Evolutionary conservation across 1,139 yeast species (phyloP).

Genomic region (Hanseniaspora sp.): DNA sequence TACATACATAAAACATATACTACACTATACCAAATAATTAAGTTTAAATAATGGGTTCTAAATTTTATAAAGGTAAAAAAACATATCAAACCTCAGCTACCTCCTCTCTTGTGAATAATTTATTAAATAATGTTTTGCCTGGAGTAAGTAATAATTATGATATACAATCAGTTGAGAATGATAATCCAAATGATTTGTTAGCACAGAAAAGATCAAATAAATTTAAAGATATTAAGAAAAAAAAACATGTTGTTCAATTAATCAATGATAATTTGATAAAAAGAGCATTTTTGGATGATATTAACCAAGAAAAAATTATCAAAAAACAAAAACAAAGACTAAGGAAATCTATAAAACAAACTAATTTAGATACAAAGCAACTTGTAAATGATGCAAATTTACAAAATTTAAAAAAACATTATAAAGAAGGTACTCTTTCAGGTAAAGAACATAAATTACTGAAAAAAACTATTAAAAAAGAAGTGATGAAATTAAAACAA

Average conservation of each 20-base stretch:
- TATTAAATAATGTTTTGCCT: constrained; percentile 37
- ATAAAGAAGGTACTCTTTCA: constrained; percentile 32
- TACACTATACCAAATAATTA: not conserved
- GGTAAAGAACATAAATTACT: constrained; percentile 41
- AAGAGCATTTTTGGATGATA: constrained; percentile 29
- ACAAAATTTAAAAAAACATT: constrained; percentile 39
- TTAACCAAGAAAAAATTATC: constrained; percentile 31
- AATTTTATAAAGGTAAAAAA: not conserved
- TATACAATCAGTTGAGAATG: constrained; percentile 19
- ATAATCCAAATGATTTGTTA: constrained; percentile 6
- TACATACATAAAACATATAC: too few relatives aligned
- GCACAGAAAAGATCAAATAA: not conserved
- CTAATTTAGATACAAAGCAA: constrained; percentile 30
- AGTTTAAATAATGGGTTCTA: not conserved
- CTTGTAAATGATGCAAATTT: constrained; percentile 42
- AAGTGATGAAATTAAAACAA: constrained; percentile 38
- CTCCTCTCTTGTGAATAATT: constrained; percentile 35
- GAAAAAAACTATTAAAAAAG: constrained; percentile 40
- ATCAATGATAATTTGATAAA: constrained; percentile 32
- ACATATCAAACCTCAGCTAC: constrained; percentile 17
- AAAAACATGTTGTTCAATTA: constrained; percentile 30
- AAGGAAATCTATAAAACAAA: constrained; percentile 29
- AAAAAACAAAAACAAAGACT: constrained; percentile 34
- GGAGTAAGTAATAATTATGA: constrained; percentile 20
- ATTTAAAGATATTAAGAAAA: constrained; percentile 2